These are phyloP conservation scores for Orbilia ellipsospora DNA, from an alignment of 2,329 filamentous ascomycete species.

Conservation along the genomic window DNA sequence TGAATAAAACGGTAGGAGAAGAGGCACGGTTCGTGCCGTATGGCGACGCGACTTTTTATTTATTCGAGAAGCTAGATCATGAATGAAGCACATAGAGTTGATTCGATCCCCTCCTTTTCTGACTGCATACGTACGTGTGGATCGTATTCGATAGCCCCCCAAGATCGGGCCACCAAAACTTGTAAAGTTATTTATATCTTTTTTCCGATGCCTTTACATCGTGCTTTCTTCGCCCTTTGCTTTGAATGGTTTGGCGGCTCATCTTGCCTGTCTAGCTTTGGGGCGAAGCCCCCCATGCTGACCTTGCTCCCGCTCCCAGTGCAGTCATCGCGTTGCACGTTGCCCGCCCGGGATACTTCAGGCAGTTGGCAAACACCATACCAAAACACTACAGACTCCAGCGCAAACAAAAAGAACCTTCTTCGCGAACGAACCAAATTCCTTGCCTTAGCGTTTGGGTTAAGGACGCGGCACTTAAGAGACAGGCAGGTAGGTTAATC, in stretches of 20 bases:
- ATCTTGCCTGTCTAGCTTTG: conserved; percentile 28
- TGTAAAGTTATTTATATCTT: conserved; percentile 36
- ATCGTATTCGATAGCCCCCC: conserved; percentile 25
- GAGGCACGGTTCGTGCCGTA: conserved; percentile 19
- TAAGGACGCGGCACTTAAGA: neutral
- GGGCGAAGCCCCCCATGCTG: conserved; percentile 29
- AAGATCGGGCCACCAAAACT: conserved; percentile 3
- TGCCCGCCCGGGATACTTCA: no score
- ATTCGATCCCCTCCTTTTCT: conserved; percentile 14
- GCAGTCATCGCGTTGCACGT: neutral
- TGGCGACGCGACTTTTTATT: conserved; percentile 16
- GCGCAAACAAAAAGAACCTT: no score
- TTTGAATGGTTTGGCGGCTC: conserved; percentile 22
- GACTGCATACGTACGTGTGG: conserved; percentile 32
- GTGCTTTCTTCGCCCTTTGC: conserved; percentile 4
- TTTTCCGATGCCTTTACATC: conserved; percentile 19
- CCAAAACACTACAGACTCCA: neutral
- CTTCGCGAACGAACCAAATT: no score
- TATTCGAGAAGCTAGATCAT: conserved; percentile 22
- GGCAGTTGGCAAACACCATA: neutral
- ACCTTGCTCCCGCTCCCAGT: conserved; percentile 1
- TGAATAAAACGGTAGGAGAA: neutral
- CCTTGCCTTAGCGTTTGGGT: neutral
- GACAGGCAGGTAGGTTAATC: neutral
- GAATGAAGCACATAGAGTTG: conserved; percentile 6